Evolutionary conservation across 495 filamentous ascomycete genomes (phyloP).

Genomic region (Neurospora discreta): DNA sequence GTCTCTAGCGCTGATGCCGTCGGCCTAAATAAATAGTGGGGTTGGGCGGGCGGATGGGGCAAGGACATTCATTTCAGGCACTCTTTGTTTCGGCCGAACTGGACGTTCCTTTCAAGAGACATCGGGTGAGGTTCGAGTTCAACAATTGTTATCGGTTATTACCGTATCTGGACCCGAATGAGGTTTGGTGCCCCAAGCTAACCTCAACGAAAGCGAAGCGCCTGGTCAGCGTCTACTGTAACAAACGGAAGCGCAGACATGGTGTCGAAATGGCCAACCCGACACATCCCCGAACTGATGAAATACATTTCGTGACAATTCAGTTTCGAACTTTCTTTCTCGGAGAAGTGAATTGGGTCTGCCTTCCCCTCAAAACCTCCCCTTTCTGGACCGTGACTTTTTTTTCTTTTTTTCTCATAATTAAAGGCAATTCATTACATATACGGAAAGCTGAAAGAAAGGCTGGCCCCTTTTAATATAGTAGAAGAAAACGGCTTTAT

Average conservation of each 20-base stretch:
- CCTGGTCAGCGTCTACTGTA: neutral
- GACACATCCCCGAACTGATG: neutral
- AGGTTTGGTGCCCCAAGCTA: neutral
- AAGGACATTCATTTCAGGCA: neutral
- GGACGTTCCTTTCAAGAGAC: neutral
- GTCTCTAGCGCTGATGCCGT: neutral
- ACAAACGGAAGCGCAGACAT: neutral
- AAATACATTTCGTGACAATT: neutral
- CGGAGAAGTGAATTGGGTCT: neutral
- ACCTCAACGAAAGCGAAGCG: neutral
- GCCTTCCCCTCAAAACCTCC: neutral
- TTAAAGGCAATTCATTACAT: neutral
- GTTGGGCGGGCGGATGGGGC: neutral
- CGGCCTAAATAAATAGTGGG: neutral
- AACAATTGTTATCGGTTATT: neutral
- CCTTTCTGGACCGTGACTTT: neutral
- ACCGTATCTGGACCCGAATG: neutral
- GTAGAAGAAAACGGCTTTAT: neutral
- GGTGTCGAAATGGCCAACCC: neutral
- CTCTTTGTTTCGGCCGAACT: neutral
- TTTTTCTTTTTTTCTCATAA: neutral
- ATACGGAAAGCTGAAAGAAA: neutral
- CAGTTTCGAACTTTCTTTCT: neutral
- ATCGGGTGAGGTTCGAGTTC: neutral
- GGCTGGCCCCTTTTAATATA: neutral